Evolutionary conservation across 257 asterid genomes (phyloP), one percentile per base, ranked within the genome.

Genomic region (Solanum etuberosum): DNA sequence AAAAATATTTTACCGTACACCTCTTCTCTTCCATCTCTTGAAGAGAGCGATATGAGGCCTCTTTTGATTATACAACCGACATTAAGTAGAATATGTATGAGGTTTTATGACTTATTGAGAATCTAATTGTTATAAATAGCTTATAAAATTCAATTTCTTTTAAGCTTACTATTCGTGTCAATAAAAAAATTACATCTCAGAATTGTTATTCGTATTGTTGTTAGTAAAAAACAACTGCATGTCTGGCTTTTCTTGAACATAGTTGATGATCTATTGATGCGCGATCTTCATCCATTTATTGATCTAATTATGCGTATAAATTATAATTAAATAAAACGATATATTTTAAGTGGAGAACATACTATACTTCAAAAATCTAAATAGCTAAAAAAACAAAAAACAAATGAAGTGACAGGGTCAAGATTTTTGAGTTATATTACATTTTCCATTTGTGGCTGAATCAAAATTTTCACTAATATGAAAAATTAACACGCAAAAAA

Each of bases 361-460:
- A 70, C 9, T 0, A 35, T 70, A 31, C 1, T 16, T 70, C n/a
- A 15, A 70, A 18, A 1, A 70, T 4, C 9, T 15, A 14, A 29
- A 16, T 51, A 68, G 63, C n/a, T 6, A 54, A 54, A 54, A 54
- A 20, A 1, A 15, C 15, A 68, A 7, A 8, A 7, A 7, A 68
- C 23, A 25, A 65, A 3, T 1, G 6, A 65, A 65, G 18, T 46
- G 54, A 46, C 2, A 0, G 6, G 6, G 7, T 46, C 57, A 46
- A 46, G 57, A 20, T 18, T 7, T 54, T 54, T 54, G 14, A 59
- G 15, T 59, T 23, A 7, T n/a, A n/a, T n/a, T n/a, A n/a, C n/a
- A n/a, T n/a, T 15, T 48, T 15, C 1, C 1, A 2, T 15, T 5
- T 1, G 1, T 2, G 7, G 2, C 0, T 5, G 6, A n/a, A 1